Conservation (phyloP, 441 rosid genomes). For the Erodium trifolium region DNA sequence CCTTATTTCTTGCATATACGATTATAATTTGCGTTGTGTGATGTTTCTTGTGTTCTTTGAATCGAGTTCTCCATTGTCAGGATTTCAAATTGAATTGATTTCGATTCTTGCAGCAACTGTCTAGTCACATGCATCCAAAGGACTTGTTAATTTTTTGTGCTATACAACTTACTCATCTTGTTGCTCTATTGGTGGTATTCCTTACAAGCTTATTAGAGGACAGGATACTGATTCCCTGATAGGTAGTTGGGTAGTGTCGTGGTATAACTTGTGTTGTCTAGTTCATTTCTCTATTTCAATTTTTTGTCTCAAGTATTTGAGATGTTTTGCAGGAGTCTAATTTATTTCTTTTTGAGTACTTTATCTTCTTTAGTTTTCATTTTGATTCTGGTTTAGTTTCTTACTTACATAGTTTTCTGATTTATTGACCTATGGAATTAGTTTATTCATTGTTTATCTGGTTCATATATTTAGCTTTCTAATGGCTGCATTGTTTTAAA, state of each 20-base stretch:
- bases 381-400: background rate
- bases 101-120: background rate
- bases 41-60: background rate
- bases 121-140: background rate
- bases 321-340: background rate
- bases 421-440: background rate
- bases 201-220: background rate
- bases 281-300: background rate
- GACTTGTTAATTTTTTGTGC: background rate
- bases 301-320: too few species aligned
- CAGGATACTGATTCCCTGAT: background rate
- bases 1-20: background rate
- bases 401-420: background rate
- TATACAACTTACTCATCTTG: background rate
- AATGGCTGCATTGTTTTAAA: conserved; percentile 5
- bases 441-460: background rate
- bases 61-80: background rate
- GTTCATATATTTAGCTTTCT: too few species aligned
- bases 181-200: background rate
- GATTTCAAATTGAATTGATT: too few species aligned
- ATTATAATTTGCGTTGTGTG: background rate
- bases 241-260: background rate
- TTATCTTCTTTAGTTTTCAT: background rate
- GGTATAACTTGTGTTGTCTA: background rate
- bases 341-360: background rate